Conservation (phyloP, 768 basidiomycete genomes). For the Boletus speciosus region DNA sequence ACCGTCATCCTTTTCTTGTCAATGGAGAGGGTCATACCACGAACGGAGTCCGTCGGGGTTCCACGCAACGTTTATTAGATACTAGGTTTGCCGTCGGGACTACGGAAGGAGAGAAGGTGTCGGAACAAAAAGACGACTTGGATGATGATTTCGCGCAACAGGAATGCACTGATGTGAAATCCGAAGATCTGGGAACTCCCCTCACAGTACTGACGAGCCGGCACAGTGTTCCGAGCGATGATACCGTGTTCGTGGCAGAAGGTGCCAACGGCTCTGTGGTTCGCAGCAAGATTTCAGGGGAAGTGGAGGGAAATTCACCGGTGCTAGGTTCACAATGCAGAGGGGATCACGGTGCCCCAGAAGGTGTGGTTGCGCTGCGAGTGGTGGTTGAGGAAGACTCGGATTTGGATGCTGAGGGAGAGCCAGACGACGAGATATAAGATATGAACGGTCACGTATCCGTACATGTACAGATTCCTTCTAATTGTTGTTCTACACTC, state of each 20-base stretch:
- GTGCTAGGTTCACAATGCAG: slow-evolving; percentile 5
- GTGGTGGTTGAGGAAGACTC: slow-evolving; percentile 27
- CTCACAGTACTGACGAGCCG: slow-evolving; percentile 46
- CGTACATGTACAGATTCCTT: slow-evolving; percentile 16
- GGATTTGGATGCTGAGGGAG: slow-evolving; percentile 41
- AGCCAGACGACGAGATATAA: slow-evolving; percentile 46
- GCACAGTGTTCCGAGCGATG: slow-evolving; percentile 58
- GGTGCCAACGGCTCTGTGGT: slow-evolving; percentile 24
- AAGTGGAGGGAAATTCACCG: slow-evolving; percentile 12
- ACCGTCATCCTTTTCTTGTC: neutral
- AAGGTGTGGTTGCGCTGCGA: neutral
- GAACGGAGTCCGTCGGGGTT: slow-evolving; percentile 15
- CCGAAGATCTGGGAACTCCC: slow-evolving; percentile 54
- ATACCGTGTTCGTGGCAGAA: slow-evolving; percentile 45
- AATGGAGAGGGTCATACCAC: slow-evolving; percentile 15
- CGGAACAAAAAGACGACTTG: neutral
- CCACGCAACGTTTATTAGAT: neutral
- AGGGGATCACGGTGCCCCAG: slow-evolving; percentile 1
- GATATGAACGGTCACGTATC: slow-evolving; percentile 33
- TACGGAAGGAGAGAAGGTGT: neutral
- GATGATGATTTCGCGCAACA: slow-evolving; percentile 1
- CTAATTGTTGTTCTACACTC: slow-evolving; percentile 22
- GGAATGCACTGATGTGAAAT: slow-evolving; percentile 38
- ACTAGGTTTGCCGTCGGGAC: neutral
- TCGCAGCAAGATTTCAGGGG: slow-evolving; percentile 26